Conservation (phyloP, 1,284 basidiomycete species). For the Trichosporon inkin region DNA sequence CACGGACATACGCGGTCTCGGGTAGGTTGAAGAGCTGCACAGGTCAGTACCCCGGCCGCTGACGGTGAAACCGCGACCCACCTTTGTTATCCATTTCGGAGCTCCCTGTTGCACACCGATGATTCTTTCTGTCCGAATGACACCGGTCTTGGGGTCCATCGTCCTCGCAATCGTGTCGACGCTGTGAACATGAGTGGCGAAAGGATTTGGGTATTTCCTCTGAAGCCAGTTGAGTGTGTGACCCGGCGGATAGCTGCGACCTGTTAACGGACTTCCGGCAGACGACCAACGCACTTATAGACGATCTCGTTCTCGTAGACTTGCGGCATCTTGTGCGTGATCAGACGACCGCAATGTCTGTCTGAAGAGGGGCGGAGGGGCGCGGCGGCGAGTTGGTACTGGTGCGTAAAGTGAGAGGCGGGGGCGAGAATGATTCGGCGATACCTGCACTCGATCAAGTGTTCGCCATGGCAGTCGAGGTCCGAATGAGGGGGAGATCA, state of each 20-base stretch:
- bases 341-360: not conserved
- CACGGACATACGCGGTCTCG: slow-evolving; percentile 88
- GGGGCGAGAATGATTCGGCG: too few relatives aligned
- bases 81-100: slow-evolving; percentile 51
- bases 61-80: slow-evolving; percentile 20
- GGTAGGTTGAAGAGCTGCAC: slow-evolving; percentile 44
- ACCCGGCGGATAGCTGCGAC: slow-evolving; percentile 69
- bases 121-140: slow-evolving; percentile 65
- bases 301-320: slow-evolving; percentile 27
- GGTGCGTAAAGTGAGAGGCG: not conserved
- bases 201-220: slow-evolving; percentile 93
- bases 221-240: slow-evolving; percentile 85
- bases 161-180: slow-evolving; percentile 82
- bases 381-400: not conserved
- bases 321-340: slow-evolving; percentile 21
- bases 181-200: slow-evolving; percentile 84
- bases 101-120: slow-evolving; percentile 50
- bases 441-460: too few relatives aligned
- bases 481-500: too few relatives aligned
- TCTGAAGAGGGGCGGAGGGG: not conserved
- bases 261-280: not conserved
- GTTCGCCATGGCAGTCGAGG: too few relatives aligned
- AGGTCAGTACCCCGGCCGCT: not conserved
- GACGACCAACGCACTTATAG: slow-evolving; percentile 13
- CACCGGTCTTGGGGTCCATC: slow-evolving; percentile 74